Base-by-base conservation (phyloP, 2,329 filamentous ascomycete species). In the Colletotrichum limetticola region DNA sequence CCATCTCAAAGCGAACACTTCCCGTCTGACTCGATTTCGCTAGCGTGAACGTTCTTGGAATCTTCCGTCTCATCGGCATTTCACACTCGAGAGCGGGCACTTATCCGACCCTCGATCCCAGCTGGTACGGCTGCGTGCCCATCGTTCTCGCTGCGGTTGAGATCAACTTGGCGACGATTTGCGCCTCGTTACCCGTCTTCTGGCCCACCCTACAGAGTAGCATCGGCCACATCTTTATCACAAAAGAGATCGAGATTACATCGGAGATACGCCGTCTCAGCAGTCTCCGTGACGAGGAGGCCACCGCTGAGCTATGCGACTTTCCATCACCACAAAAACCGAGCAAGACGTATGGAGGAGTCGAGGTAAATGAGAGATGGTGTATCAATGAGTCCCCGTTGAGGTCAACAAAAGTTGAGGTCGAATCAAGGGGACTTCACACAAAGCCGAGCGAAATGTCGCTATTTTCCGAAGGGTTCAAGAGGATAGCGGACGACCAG, bases 141-240 rank as follows among this genome's bases (percentile, higher is more conserved):
- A 80, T 83, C 66, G 76, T 82, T 12, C 76, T 83, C 6, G 80
- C 79, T 1, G 78, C 76, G 0, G 75, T 83, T 63, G 82, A 83
- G 63, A 77, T 82, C 63, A 78, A 83, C 69, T 35, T 74, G 16
- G 71, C 71, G 5, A 72, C 71, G 3, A 74, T 74, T 1, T 74
- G 71, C 30, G 71, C 68, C 3, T 74, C 71, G 9, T 8, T 74
- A 2, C 71, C 71, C 11, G 68, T 74, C 22, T 74, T 74, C 12
- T 74, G 71, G 71, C 71, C 71, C 2, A 74, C 80, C 8, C 67
- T 83, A 4, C 74, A 76, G 22, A 74, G 79, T 26, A 72, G 69
- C 9, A 46, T 82, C 42, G 78, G 77, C 68, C 76, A 70, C 42
- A 82, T 83, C 71, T 82, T 82, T 70, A 78, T 83, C 16, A 83